Evolutionary conservation across 1,284 basidiomycete species (phyloP).

Genomic region (Agroathelia rolfsii): DNA sequence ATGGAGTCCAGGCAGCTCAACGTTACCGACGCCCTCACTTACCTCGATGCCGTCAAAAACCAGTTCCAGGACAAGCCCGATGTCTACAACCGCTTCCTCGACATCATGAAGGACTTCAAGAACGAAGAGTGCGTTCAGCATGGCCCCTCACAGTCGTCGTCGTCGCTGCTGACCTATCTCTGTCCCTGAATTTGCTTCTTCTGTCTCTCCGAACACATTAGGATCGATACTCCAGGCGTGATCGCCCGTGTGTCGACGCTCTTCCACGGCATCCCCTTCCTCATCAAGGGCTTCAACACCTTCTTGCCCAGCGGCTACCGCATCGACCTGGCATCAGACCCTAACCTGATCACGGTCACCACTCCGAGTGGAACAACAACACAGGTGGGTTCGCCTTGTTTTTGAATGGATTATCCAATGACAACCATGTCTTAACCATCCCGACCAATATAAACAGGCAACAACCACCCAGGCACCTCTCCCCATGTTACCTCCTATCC

Average conservation of each 20-base stretch:
- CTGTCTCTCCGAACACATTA: too few species aligned
- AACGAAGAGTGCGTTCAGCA: slow-evolving; percentile 82
- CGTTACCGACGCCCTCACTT: slow-evolving; percentile 91
- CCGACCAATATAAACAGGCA: too few species aligned
- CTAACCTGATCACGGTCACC: slow-evolving; percentile 87
- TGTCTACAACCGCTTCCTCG: slow-evolving; percentile 95
- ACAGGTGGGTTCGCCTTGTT: too few species aligned
- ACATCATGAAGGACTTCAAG: slow-evolving; percentile 99
- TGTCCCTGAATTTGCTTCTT: slow-evolving; percentile 9
- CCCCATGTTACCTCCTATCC: slow-evolving; percentile 17
- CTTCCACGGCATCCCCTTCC: slow-evolving; percentile 86
- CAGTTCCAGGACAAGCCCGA: slow-evolving; percentile 90
- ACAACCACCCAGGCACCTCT: too few species aligned
- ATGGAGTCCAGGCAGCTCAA: slow-evolving; percentile 61
- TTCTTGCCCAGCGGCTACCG: slow-evolving; percentile 96
- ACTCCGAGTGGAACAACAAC: slow-evolving; percentile 83
- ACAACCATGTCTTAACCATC: too few species aligned
- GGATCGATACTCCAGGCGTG: slow-evolving; percentile 97
- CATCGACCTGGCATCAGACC: slow-evolving; percentile 81
- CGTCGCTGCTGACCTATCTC: slow-evolving; percentile 9
- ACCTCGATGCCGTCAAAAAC: slow-evolving; percentile 93
- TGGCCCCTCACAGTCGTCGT: slow-evolving; percentile 2
- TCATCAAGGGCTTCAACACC: slow-evolving; percentile 99
- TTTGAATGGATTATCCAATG: too few species aligned
- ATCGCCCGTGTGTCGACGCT: slow-evolving; percentile 94